Base-by-base conservation (phyloP, 2,329 filamentous ascomycete species). In the Arthrobotrys iridis region DNA sequence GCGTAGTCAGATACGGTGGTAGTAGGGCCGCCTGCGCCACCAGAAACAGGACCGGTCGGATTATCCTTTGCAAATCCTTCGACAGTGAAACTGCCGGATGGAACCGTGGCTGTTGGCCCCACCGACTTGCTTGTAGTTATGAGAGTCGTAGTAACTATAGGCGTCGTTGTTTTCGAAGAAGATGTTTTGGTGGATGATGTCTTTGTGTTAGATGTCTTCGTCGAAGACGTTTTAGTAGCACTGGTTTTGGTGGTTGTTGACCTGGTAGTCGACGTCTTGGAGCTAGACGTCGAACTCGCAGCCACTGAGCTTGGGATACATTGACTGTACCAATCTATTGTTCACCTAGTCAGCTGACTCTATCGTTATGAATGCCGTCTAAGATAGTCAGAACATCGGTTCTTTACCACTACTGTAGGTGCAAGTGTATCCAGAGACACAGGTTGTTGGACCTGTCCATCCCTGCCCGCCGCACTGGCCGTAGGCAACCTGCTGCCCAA, bases 1-100 rank as follows among this genome's bases (percentile, higher is more conserved):
- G 84, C 83, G 37, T 87, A 85, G 7, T 83, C 83, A n/a, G 84
- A 84, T 64, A 88, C 87, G 5, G 86, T 88, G 26, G 84, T 85
- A 7, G 86, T 87, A 1, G 85, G 82, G 59, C 86, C 87, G 15
- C 84, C 85, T 20, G 83, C 82, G 65, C 87, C 87, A 60, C 87
- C 87, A 3, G 83, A 62, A 13, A 70, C 81, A 13, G 82, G 84
- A 20, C 65, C 65, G 4, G 65, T 62, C 2, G 65, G 65, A 46
- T 70, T 70, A 15, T 70, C 24, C 50, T 20, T 28, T 4, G 65
- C 65, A 41, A 33, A 70, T 8, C 65, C 65, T 45, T 70, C 65
- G 6, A 70, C 18, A 5, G 65, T 62, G 45, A 70, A 70, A 20
- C 65, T 70, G 1, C 41, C 45, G 1, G 65, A 62, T 11, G 65